These are phyloP conservation scores for Dalechampia spathulata DNA, from an alignment of 441 rosid species.

Conservation along the genomic window DNA sequence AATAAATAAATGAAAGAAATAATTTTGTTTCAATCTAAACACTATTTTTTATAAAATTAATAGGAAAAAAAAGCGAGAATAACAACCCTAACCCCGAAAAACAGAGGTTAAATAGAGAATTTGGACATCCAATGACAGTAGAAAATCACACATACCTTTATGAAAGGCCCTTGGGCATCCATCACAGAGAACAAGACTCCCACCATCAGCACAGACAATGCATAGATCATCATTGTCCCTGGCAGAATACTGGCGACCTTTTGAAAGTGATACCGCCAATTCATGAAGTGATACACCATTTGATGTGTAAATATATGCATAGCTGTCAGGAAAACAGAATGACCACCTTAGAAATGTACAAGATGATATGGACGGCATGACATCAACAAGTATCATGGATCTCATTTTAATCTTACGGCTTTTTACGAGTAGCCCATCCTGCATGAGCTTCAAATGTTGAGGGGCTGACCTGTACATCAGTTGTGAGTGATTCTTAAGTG, in stretches of 20 bases:
- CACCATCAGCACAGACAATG: constrained; percentile 87
- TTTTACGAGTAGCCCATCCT: constrained; percentile 96
- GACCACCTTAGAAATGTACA: constrained; percentile 5
- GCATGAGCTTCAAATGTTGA: constrained; percentile 98
- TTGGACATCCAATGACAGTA: not conserved
- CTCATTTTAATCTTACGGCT: constrained; percentile 58
- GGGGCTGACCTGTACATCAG: constrained; percentile 85
- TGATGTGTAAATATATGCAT: constrained; percentile 85
- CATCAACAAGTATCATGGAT: constrained; percentile 6
- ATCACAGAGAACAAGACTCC: constrained; percentile 70
- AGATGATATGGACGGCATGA: not conserved
- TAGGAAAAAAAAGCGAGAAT: too few species aligned
- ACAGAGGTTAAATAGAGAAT: not conserved
- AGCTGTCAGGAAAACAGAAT: constrained; percentile 42
- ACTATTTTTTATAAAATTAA: too few species aligned
- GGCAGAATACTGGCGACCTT: constrained; percentile 63
- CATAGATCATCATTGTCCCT: constrained; percentile 79
- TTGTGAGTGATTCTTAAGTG: constrained; percentile 15
- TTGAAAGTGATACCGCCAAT: constrained; percentile 82
- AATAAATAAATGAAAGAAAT: too few species aligned
- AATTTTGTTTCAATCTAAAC: too few species aligned
- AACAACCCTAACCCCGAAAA: too few species aligned
- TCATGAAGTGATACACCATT: constrained; percentile 97
- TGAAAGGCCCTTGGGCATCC: constrained; percentile 99
- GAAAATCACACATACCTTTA: constrained; percentile 50